Evolutionary conservation across 768 basidiomycete genomes (phyloP).

Genomic region (Neoboletus brunneissimus): DNA sequence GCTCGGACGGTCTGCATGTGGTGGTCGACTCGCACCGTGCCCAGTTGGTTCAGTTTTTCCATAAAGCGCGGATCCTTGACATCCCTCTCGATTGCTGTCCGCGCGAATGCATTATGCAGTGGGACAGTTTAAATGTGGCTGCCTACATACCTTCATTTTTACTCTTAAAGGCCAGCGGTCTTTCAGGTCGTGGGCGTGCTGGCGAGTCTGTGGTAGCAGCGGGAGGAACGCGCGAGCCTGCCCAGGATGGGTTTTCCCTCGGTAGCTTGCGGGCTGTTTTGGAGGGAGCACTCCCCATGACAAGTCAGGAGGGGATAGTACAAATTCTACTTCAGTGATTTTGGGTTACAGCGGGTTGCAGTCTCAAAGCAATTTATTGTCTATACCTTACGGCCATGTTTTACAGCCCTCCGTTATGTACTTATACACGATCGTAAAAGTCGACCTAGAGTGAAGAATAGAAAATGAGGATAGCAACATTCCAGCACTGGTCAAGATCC

Average conservation of each 20-base stretch:
- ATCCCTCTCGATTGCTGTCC: slow-evolving; percentile 58
- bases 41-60: slow-evolving; percentile 59
- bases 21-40: slow-evolving; percentile 70
- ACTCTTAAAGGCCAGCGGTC: slow-evolving; percentile 46
- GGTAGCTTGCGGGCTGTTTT: slow-evolving; percentile 59
- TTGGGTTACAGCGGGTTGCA: background rate
- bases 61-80: slow-evolving; percentile 71
- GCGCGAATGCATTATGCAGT: background rate
- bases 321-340: background rate
- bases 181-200: slow-evolving; percentile 16
- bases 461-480: slow-evolving; percentile 29
- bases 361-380: slow-evolving; percentile 22
- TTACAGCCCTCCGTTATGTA: slow-evolving; percentile 40
- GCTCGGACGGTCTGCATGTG: slow-evolving; percentile 49
- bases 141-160: slow-evolving; percentile 45
- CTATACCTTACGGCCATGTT: slow-evolving; percentile 35
- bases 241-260: slow-evolving; percentile 47
- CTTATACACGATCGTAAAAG: slow-evolving; percentile 36
- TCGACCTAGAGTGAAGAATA: slow-evolving; percentile 34
- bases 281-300: slow-evolving; percentile 63
- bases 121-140: background rate
- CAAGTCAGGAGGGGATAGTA: background rate
- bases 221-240: slow-evolving; percentile 41
- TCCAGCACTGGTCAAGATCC: slow-evolving; percentile 32
- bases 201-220: slow-evolving; percentile 3